Conservation (phyloP, 1,139 yeast species). For the Protomyces inundatus region DNA sequence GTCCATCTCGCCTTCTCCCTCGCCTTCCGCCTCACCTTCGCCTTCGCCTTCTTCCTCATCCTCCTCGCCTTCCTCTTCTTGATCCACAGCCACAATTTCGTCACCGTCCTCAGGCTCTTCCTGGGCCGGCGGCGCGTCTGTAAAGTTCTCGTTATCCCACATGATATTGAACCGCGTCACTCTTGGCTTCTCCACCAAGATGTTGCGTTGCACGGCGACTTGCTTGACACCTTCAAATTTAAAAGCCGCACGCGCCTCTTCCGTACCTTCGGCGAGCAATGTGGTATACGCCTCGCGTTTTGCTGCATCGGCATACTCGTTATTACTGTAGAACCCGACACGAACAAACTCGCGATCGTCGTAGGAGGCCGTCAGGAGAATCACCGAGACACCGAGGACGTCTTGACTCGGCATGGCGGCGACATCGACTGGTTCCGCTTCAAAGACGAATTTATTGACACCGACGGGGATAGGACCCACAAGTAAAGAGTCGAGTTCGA, state of each 20-base stretch:
- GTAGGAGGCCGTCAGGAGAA: constrained; percentile 83
- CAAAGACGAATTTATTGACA: constrained; percentile 81
- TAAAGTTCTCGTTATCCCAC: constrained; percentile 47
- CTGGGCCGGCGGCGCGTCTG: constrained; percentile 30
- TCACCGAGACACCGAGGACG: constrained; percentile 89
- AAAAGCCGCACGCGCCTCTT: constrained; percentile 91
- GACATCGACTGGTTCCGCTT: constrained; percentile 95
- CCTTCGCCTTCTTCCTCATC: constrained; percentile 12
- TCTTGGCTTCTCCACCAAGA: constrained; percentile 93
- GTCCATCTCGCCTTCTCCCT: constrained; percentile 36
- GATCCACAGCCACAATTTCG: constrained; percentile 26
- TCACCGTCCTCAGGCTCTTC: constrained; percentile 30
- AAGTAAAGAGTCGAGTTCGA: constrained; percentile 85
- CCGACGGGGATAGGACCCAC: constrained; percentile 99
- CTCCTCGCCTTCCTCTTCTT: constrained; percentile 25
- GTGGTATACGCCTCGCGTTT: constrained; percentile 1
- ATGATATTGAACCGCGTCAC: constrained; percentile 94
- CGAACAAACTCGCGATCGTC: constrained; percentile 91
- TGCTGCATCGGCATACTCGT: constrained; percentile 54
- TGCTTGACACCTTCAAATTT: constrained; percentile 63
- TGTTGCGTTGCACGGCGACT: constrained; percentile 88
- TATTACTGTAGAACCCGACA: constrained; percentile 95
- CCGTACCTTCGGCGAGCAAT: constrained; percentile 41
- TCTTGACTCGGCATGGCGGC: constrained; percentile 94
- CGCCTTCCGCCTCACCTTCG: constrained; percentile 22